Conservation (phyloP, 2,329 filamentous ascomycete species). For the Colletotrichum paranaense region DNA sequence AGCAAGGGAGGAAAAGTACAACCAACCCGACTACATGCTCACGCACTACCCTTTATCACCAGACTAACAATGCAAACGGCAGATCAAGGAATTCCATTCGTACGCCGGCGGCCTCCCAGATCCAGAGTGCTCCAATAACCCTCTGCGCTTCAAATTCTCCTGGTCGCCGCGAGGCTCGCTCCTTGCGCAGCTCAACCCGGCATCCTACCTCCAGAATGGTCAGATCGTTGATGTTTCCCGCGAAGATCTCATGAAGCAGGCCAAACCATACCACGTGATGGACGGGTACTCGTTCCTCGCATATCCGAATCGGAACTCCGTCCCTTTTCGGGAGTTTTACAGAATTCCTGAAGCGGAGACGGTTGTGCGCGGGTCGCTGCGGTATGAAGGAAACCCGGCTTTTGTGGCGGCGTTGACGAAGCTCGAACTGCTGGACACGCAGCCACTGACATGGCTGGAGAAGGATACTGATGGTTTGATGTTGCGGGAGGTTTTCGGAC, state of each 20-base stretch:
- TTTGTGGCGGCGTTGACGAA: constrained; percentile 77
- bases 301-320: constrained; percentile 78
- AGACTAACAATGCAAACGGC: neutral
- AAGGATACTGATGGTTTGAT: constrained; percentile 85
- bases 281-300: constrained; percentile 72
- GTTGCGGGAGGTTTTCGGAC: constrained; percentile 77
- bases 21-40: neutral
- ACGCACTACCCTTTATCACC: neutral
- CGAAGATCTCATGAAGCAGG: constrained; percentile 71
- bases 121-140: constrained; percentile 72
- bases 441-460: constrained; percentile 60
- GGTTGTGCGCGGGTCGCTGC: constrained; percentile 74
- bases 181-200: constrained; percentile 73
- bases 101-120: constrained; percentile 74
- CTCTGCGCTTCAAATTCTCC: constrained; percentile 78
- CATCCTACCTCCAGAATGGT: constrained; percentile 73
- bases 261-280: constrained; percentile 74
- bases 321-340: constrained; percentile 75
- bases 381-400: constrained; percentile 76
- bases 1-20: constrained; percentile 69
- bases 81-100: constrained; percentile 70
- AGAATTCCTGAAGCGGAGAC: constrained; percentile 76
- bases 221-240: constrained; percentile 55
- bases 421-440: constrained; percentile 67
- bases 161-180: constrained; percentile 75